A percentile compares a stretch with the other conserved stretches of the same genome.
Evolutionary conservation across 768 basidiomycete species (phyloP).

Genomic region (Leccinum olivaceopallidum): DNA sequence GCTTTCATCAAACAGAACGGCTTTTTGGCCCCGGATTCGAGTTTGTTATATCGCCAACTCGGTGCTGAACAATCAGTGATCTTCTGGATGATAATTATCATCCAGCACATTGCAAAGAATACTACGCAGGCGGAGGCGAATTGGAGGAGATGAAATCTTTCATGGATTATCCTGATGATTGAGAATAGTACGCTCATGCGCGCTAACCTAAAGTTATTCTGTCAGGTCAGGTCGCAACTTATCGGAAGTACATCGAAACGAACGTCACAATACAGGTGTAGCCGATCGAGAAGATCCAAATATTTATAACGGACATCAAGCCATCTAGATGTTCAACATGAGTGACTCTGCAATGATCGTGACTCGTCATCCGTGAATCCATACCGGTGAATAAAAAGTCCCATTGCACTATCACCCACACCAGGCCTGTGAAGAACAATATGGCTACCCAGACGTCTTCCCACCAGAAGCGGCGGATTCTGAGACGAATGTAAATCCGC

Average conservation of each 20-base stretch:
- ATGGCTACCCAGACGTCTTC: neutral
- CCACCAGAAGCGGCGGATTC: conserved; percentile 12
- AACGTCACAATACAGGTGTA: neutral
- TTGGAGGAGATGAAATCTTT: neutral
- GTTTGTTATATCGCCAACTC: neutral
- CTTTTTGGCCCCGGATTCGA: neutral
- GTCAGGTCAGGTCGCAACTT: neutral
- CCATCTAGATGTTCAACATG: neutral
- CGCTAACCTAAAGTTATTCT: conserved; percentile 7
- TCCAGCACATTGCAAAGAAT: conserved; percentile 10
- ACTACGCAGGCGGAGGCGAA: conserved; percentile 4
- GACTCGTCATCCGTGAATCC: neutral
- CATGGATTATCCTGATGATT: conserved; percentile 15
- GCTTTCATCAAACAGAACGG: neutral
- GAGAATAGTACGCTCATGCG: conserved; percentile 23
- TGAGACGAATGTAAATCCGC: conserved; percentile 20
- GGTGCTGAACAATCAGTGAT: conserved; percentile 3
- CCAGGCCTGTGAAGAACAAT: conserved; percentile 10
- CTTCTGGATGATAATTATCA: conserved; percentile 9
- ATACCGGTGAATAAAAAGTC: neutral
- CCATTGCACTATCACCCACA: conserved; percentile 17
- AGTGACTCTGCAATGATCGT: neutral
- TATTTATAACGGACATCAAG: neutral
- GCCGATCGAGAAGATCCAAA: neutral
- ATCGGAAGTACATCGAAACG: neutral